A percentile compares a stretch with the other conserved stretches of the same genome.
Evolutionary conservation across 768 basidiomycete genomes (phyloP).

Genomic region (Hortiboletus flavorubellus): DNA sequence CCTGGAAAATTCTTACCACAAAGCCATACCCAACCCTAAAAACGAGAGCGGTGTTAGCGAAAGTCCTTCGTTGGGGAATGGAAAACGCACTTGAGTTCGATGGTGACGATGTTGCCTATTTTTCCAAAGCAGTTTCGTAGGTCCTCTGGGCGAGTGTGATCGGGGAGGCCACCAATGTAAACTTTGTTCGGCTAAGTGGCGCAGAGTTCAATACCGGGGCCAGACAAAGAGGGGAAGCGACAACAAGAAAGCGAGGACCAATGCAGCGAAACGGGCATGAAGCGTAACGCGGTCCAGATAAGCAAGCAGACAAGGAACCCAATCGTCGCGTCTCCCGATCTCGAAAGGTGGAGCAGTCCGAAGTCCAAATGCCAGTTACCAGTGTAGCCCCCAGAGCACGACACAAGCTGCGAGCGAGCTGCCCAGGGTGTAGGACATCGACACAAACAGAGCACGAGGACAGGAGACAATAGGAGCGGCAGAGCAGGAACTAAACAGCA

Average conservation of each 20-base stretch:
- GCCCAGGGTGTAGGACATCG: slow-evolving; percentile 18
- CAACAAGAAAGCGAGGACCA: slow-evolving; percentile 41
- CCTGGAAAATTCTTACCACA: slow-evolving; percentile 54
- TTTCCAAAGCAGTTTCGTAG: slow-evolving; percentile 84
- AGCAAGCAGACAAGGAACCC: slow-evolving; percentile 35
- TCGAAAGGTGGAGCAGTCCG: slow-evolving; percentile 27
- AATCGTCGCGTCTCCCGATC: slow-evolving; percentile 24
- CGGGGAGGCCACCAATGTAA: slow-evolving; percentile 87
- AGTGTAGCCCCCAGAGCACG: slow-evolving; percentile 19
- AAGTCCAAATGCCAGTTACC: slow-evolving; percentile 22
- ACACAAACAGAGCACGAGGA: slow-evolving; percentile 15
- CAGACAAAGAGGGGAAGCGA: slow-evolving; percentile 48
- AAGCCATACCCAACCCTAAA: slow-evolving; percentile 83
- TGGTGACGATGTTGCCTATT: slow-evolving; percentile 68
- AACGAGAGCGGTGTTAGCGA: slow-evolving; percentile 9
- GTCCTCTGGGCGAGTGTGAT: slow-evolving; percentile 83
- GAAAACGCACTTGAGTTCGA: slow-evolving; percentile 77
- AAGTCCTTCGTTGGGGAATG: slow-evolving; percentile 8
- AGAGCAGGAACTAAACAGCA: slow-evolving; percentile 26
- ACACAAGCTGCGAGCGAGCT: slow-evolving; percentile 15
- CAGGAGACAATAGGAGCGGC: slow-evolving; percentile 17
- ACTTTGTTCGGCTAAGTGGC: slow-evolving; percentile 88
- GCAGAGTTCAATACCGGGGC: slow-evolving; percentile 63
- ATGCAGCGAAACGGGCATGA: slow-evolving; percentile 31
- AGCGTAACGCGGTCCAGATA: slow-evolving; percentile 34